Conservation (phyloP, 2,329 filamentous ascomycete genomes). For the Didymosphaeria variabile region DNA sequence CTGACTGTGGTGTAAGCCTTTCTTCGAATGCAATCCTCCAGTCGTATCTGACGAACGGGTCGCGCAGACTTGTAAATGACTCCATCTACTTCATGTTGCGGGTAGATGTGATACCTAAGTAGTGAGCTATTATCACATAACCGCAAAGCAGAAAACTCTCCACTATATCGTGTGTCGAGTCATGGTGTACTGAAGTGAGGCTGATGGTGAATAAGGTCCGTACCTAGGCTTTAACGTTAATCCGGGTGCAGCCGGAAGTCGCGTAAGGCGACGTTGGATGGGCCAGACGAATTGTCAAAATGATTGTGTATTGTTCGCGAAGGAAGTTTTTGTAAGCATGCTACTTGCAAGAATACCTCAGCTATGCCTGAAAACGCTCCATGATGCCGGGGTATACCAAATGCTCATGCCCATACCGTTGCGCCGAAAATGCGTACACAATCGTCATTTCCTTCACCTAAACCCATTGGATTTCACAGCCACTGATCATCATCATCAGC, state of each 20-base stretch:
- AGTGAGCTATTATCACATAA: not conserved
- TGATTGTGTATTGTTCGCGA: not conserved
- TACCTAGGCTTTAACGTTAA: not conserved
- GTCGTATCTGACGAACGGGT: not conserved
- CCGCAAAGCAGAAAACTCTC: not conserved
- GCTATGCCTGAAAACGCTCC: conserved; percentile 1
- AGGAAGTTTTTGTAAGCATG: not conserved
- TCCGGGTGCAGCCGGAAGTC: not conserved
- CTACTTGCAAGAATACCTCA: conserved; percentile 1
- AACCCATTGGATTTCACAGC: conserved; percentile 22
- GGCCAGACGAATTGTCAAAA: not conserved
- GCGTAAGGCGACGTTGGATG: not conserved
- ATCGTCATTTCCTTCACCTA: conserved; percentile 2
- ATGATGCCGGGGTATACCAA: conserved; percentile 14
- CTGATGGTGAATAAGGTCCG: not conserved
- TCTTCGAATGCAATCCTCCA: not conserved
- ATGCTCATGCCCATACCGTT: conserved; percentile 13
- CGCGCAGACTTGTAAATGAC: not conserved
- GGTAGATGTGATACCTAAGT: not conserved
- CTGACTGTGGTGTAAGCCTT: not conserved
- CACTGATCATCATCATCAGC: conserved; percentile 47
- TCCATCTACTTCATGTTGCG: not conserved
- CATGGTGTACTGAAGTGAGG: not conserved
- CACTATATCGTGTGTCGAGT: not conserved
- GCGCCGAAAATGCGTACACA: conserved; percentile 9